Evolutionary conservation across 768 basidiomycete genomes (phyloP), one percentile per base, ranked within the genome.

Genomic region (Pleurotus giganteus): DNA sequence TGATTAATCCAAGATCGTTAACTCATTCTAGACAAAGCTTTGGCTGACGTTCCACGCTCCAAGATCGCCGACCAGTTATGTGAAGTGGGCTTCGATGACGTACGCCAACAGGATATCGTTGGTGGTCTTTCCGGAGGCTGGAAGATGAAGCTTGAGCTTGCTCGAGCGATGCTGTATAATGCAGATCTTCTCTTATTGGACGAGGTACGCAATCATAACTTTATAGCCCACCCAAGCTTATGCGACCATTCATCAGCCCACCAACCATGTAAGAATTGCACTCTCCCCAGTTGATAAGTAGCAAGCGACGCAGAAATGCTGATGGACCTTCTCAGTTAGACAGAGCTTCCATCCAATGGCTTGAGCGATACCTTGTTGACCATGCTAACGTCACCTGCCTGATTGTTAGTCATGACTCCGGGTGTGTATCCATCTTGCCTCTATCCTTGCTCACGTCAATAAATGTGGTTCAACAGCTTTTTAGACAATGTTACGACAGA

Each of bases 81-180:
- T 9, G 92, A 90, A 63, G 94, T 98, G 50, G 96, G 96, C 47
- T 98, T 98, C 67, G 89, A 94, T 64, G 91, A 90, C 61, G 80
- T 75, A 44, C 81, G 91, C 56, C 95, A 98, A 73, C 73, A 81
- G 36, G 91, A 96, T 62, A 74, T 82, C 49, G 94, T 98, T 57
- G 93, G 89, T 45, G 88, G 91, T 37, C 76, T 98, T 57, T 97
- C 94, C 12, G 96, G 96, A 64, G 95, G 96, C 39, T 98, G 95
- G 95, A 98, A 98, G 77, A 98, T 98, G 95, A 97, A 97, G 71
- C 82, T 98, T 51, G 95, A 98, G 68, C 81, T 98, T 36, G 94
- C 93, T 6, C 78, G 95, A 61, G 96, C 95, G 11, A 98, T 98
- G 94, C 75, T 98, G 47, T 95, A 96, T 75, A 94, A 95, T 63